Conservation (phyloP, 164 flowering plant genomes). For the Platanus orientalis region DNA sequence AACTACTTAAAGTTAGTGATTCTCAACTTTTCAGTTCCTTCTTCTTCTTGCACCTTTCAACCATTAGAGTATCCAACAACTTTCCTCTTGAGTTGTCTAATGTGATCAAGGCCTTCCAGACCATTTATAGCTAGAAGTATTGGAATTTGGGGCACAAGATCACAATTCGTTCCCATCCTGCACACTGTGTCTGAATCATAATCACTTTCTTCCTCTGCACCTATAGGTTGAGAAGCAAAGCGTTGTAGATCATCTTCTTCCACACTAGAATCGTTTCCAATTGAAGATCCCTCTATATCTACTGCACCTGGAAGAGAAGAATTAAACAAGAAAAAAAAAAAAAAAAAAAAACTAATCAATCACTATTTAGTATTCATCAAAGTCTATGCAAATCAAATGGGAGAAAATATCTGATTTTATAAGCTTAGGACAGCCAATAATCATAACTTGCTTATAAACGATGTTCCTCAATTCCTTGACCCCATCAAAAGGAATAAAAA, state of each 20-base stretch:
- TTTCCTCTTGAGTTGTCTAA: background rate
- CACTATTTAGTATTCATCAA: too few relatives aligned
- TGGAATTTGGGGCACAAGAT: conserved; percentile 12
- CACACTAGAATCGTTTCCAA: background rate
- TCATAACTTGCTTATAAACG: too few relatives aligned
- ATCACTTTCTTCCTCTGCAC: conserved; percentile 11
- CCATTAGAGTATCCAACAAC: conserved; percentile 6
- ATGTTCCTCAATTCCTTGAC: too few relatives aligned
- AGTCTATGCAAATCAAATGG: too few relatives aligned
- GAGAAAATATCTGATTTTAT: too few relatives aligned
- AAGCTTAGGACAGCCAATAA: too few relatives aligned
- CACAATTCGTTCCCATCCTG: conserved; percentile 9
- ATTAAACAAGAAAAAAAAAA: background rate
- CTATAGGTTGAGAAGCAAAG: conserved; percentile 7
- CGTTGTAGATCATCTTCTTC: background rate
- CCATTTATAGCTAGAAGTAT: conserved; percentile 10
- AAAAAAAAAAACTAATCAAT: background rate
- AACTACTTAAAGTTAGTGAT: conserved; percentile 17
- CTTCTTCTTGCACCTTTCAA: conserved; percentile 8
- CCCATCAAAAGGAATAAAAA: too few relatives aligned
- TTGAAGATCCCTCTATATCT: conserved; percentile 3
- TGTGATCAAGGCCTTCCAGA: conserved; percentile 3
- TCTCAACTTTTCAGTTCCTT: conserved; percentile 4
- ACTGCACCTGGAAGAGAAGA: conserved; percentile 5
- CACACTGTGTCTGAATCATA: conserved; percentile 3